Percentiles rank a stretch among this genome's conserved stretches.
phyloP scores from a whole-genome alignment of 805 yeast genomes.

The Cyberlindnera euphorbiae region DNA sequence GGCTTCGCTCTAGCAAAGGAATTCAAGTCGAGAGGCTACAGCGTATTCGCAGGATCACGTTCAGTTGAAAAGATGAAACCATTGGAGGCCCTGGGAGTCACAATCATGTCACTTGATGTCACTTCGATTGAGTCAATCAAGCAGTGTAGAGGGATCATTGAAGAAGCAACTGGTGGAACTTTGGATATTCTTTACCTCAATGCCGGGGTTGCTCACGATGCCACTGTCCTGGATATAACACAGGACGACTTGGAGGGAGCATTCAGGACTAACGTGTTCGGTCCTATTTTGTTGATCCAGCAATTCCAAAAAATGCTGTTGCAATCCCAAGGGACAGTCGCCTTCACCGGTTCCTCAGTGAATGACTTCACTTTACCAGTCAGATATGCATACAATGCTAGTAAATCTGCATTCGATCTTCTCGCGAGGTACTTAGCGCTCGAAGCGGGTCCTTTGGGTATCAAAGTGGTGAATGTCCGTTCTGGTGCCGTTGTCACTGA shows the following conservation, averaged over 20 bases:
- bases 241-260: slow-evolving; percentile 20
- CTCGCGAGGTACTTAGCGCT: slow-evolving; percentile 31
- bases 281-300: slow-evolving; percentile 33
- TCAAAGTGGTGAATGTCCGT: slow-evolving; percentile 33
- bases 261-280: slow-evolving; percentile 35
- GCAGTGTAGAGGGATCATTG: slow-evolving; percentile 23
- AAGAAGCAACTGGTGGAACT: slow-evolving; percentile 22
- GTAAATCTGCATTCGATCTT: slow-evolving; percentile 37
- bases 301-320: slow-evolving; percentile 30
- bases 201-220: slow-evolving; percentile 29
- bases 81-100: slow-evolving; percentile 29
- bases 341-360: slow-evolving; percentile 35
- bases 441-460: slow-evolving; percentile 36
- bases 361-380: slow-evolving; percentile 31
- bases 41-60: slow-evolving; percentile 33
- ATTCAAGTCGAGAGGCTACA: slow-evolving; percentile 38
- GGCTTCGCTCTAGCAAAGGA: slow-evolving; percentile 45
- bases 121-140: slow-evolving; percentile 28
- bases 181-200: slow-evolving; percentile 38
- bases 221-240: slow-evolving; percentile 32
- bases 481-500: slow-evolving; percentile 38
- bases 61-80: slow-evolving; percentile 27
- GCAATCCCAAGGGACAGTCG: slow-evolving; percentile 31
- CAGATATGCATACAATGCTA: slow-evolving; percentile 30
- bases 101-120: slow-evolving; percentile 32